phyloP scores from a whole-genome alignment of 2,329 filamentous ascomycete species.

The Cadophora sp. region DNA sequence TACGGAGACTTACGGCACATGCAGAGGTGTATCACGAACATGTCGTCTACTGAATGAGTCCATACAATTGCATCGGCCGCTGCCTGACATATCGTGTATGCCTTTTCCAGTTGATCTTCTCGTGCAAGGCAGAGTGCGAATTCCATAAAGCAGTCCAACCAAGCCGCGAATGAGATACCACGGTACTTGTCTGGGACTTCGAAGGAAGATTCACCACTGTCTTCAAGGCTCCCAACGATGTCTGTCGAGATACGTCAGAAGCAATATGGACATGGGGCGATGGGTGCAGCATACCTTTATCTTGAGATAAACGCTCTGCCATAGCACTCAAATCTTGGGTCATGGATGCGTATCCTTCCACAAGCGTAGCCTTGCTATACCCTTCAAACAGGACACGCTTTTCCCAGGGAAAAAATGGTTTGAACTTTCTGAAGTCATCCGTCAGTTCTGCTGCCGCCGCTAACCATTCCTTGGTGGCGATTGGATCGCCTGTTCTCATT shows the following conservation, averaged over 20 bases:
- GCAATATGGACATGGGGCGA: not conserved
- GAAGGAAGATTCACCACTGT: slow-evolving; percentile 9
- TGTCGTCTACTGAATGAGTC: slow-evolving; percentile 70
- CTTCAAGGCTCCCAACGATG: slow-evolving; percentile 35
- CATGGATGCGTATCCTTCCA: slow-evolving; percentile 39
- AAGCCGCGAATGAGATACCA: slow-evolving; percentile 80
- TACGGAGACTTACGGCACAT: slow-evolving; percentile 67
- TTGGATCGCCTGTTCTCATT: slow-evolving; percentile 42
- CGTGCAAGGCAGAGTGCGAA: slow-evolving; percentile 81
- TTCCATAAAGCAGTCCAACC: slow-evolving; percentile 90
- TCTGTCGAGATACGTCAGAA: slow-evolving; percentile 37
- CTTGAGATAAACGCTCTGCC: slow-evolving; percentile 38
- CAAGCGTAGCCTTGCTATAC: slow-evolving; percentile 35
- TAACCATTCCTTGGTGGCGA: slow-evolving; percentile 57
- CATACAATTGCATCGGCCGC: slow-evolving; percentile 85
- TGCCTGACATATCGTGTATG: slow-evolving; percentile 81
- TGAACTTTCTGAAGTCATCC: slow-evolving; percentile 68
- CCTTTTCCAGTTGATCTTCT: slow-evolving; percentile 69
- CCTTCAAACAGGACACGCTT: slow-evolving; percentile 67
- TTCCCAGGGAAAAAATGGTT: slow-evolving; percentile 71
- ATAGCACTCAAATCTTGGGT: slow-evolving; percentile 41
- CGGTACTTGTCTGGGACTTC: slow-evolving; percentile 60
- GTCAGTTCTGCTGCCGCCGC: slow-evolving; percentile 63
- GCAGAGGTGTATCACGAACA: slow-evolving; percentile 76
- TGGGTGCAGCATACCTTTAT: slow-evolving; percentile 35